Percentiles rank a stretch among this genome's conserved stretches.
These are phyloP conservation scores for Rhinocladiella similis DNA, from an alignment of 2,329 filamentous ascomycete species.

Conservation along the genomic window DNA sequence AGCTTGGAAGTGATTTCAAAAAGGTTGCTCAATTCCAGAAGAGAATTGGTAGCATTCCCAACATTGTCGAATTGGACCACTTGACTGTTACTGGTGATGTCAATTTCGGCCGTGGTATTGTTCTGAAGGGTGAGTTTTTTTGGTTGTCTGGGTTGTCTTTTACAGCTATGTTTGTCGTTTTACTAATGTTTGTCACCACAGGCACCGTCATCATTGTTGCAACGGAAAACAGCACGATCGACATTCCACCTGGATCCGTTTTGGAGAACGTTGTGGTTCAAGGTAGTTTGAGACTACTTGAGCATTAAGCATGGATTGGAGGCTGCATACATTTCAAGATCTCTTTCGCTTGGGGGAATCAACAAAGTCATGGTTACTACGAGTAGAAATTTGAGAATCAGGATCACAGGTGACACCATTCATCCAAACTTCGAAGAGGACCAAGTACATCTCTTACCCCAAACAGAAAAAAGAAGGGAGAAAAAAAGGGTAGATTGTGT, in stretches of 20 bases:
- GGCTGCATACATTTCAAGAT: not conserved
- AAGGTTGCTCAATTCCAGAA: slow-evolving; percentile 81
- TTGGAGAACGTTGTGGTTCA: slow-evolving; percentile 99
- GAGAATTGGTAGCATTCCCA: slow-evolving; percentile 51
- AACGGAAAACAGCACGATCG: slow-evolving; percentile 95
- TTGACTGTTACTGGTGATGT: slow-evolving; percentile 97
- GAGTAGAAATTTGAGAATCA: no score
- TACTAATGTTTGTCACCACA: slow-evolving; percentile 21
- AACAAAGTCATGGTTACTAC: no score
- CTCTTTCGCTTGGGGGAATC: not conserved
- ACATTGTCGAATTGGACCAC: slow-evolving; percentile 61
- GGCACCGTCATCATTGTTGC: slow-evolving; percentile 96
- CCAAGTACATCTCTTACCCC: no score
- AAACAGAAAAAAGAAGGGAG: no score
- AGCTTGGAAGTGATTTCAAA: slow-evolving; percentile 99
- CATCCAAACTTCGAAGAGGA: not conserved
- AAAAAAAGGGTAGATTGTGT: no score
- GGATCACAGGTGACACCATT: not conserved
- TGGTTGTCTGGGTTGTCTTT: not conserved
- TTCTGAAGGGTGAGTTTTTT: slow-evolving; percentile 69
- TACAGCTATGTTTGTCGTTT: not conserved
- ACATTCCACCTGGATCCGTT: slow-evolving; percentile 93
- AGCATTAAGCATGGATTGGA: slow-evolving; percentile 54
- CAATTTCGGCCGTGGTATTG: slow-evolving; percentile 93
- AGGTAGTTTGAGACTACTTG: slow-evolving; percentile 78